Conservation (phyloP, 2,329 filamentous ascomycete species). For the Cytospora piceicola region DNA sequence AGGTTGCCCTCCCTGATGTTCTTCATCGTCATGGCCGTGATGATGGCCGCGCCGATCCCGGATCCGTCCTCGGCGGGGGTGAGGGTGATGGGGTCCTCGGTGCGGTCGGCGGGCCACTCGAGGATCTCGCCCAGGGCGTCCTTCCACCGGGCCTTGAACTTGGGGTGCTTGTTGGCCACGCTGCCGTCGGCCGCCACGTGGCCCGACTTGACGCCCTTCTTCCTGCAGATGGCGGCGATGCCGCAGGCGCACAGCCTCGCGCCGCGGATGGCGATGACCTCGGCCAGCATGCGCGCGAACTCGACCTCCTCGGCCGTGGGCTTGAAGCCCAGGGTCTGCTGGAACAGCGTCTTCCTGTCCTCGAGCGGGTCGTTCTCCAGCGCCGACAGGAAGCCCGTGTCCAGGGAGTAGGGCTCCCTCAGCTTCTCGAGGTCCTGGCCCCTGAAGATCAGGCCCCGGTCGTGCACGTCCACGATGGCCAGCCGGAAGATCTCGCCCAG, state of each 20-base stretch:
- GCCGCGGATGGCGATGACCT: constrained; percentile 74
- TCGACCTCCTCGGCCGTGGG: constrained; percentile 69
- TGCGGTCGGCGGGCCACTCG: constrained; percentile 67
- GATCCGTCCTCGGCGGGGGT: constrained; percentile 73
- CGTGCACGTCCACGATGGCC: constrained; percentile 53
- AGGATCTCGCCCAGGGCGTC: constrained; percentile 73
- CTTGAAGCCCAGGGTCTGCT: constrained; percentile 61
- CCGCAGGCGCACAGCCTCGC: constrained; percentile 75
- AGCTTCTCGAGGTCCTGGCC: constrained; percentile 67
- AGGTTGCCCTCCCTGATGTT: constrained; percentile 24
- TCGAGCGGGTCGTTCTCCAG: constrained; percentile 74
- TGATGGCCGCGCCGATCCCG: constrained; percentile 75
- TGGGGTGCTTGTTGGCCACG: constrained; percentile 80
- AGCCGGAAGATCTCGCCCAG: constrained; percentile 75
- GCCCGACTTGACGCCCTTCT: constrained; percentile 70
- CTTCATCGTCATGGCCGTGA: constrained; percentile 53
- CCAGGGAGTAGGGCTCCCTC: constrained; percentile 70
- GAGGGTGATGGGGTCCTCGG: constrained; percentile 69
- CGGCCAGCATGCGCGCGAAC: constrained; percentile 70
- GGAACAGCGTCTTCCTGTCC: constrained; percentile 68
- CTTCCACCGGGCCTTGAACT: constrained; percentile 74
- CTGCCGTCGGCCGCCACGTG: constrained; percentile 78
- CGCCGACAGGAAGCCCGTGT: constrained; percentile 71
- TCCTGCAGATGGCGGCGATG: constrained; percentile 76
- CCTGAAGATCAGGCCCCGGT: constrained; percentile 66